Evolutionary conservation across 2,329 filamentous ascomycete genomes (phyloP).

Genomic region (Nemania diffusa): DNA sequence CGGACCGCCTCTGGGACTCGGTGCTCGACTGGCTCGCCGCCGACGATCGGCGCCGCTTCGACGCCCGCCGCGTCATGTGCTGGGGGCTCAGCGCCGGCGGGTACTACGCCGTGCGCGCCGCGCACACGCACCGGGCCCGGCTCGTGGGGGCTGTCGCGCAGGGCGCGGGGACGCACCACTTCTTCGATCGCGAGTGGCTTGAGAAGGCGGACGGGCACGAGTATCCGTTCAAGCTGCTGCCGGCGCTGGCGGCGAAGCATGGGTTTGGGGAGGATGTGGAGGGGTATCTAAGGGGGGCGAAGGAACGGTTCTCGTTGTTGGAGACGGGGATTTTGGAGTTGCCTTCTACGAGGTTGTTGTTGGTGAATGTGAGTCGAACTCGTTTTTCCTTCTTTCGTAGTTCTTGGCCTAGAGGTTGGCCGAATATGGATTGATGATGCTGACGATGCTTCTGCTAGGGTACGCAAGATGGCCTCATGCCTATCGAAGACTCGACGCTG

Average conservation of each 20-base stretch:
- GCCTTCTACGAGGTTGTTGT: constrained; percentile 65
- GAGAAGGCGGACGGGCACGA: constrained; percentile 71
- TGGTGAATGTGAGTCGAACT: constrained; percentile 64
- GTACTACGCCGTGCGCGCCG: constrained; percentile 74
- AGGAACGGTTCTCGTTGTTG: constrained; percentile 71
- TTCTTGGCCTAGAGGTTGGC: too few species aligned
- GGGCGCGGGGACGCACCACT: constrained; percentile 71
- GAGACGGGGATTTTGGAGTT: constrained; percentile 66
- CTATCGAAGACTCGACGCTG: constrained; percentile 74
- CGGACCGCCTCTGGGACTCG: constrained; percentile 71
- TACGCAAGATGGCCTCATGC: constrained; percentile 71
- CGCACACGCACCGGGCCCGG: constrained; percentile 69
- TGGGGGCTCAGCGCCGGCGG: constrained; percentile 75
- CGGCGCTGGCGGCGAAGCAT: constrained; percentile 70
- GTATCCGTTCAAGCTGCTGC: constrained; percentile 69
- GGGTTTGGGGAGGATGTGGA: constrained; percentile 67
- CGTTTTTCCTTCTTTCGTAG: neutral
- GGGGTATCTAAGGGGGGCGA: constrained; percentile 64
- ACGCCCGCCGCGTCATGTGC: constrained; percentile 66
- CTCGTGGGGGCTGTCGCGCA: constrained; percentile 69
- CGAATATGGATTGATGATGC: neutral
- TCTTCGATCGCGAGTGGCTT: constrained; percentile 69
- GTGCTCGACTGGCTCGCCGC: constrained; percentile 67
- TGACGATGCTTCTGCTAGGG: constrained; percentile 56
- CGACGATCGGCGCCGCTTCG: constrained; percentile 60